Conservation (phyloP, 2,329 filamentous ascomycete genomes). For the Aspergillus quadrilineatus region DNA sequence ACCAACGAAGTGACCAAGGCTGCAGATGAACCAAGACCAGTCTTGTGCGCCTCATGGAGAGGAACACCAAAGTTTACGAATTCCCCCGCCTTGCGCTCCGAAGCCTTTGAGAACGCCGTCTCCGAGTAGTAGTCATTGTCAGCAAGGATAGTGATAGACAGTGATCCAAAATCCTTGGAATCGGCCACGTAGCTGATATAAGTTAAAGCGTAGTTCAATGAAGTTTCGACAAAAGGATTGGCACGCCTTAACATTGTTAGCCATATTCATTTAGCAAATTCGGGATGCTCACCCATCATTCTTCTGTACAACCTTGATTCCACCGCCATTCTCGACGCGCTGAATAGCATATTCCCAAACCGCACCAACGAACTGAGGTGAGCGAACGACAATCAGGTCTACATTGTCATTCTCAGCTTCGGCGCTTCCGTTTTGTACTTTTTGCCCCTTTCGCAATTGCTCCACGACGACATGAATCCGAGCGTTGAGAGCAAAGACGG, state of each 20-base stretch:
- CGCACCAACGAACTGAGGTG: slow-evolving; percentile 85
- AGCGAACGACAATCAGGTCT: slow-evolving; percentile 77
- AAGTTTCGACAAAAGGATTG: slow-evolving; percentile 91
- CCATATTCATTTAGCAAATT: not conserved
- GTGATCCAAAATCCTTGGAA: slow-evolving; percentile 60
- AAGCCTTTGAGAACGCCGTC: slow-evolving; percentile 45
- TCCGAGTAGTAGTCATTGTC: slow-evolving; percentile 97
- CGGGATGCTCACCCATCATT: slow-evolving; percentile 33
- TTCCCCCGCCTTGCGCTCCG: slow-evolving; percentile 36
- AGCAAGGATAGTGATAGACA: slow-evolving; percentile 81
- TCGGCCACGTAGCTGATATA: slow-evolving; percentile 62
- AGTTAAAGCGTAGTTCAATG: slow-evolving; percentile 80
- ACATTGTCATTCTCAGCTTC: slow-evolving; percentile 60
- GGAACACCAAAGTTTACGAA: slow-evolving; percentile 78
- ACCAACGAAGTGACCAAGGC: slow-evolving; percentile 85
- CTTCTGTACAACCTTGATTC: slow-evolving; percentile 73
- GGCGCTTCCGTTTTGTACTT: slow-evolving; percentile 14
- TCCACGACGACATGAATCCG: slow-evolving; percentile 62
- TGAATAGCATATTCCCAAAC: slow-evolving; percentile 85
- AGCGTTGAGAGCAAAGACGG: slow-evolving; percentile 64
- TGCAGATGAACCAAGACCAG: slow-evolving; percentile 89
- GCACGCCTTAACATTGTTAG: slow-evolving; percentile 45
- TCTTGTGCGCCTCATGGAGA: slow-evolving; percentile 83
- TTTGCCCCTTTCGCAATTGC: slow-evolving; percentile 46
- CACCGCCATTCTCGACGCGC: slow-evolving; percentile 68